Evolutionary conservation across 768 basidiomycete species (phyloP), one percentile per base, ranked within the genome.

Genomic region (Plicaturopsis crispa): DNA sequence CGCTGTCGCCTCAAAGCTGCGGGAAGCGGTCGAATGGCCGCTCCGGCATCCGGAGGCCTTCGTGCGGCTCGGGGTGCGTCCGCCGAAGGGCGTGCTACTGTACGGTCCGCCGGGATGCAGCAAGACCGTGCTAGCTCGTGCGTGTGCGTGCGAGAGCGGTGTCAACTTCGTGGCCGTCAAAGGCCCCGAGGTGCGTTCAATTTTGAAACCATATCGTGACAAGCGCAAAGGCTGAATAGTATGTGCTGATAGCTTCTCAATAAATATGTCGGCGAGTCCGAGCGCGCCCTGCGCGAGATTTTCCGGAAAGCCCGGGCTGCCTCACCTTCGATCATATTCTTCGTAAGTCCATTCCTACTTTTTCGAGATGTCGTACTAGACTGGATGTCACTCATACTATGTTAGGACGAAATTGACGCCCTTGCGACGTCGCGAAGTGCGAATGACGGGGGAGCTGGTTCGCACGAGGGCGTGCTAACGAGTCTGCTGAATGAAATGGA

Each of bases 61-160:
- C 56, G 72, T 73, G 50, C 71, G 93, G 17, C 67, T 99, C 1
- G 94, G 94, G 1, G 87, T 93, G 8, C 71, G 72, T 33, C 84
- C 94, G 3, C 91, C 94, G 0, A 81, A 86, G 49, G 94, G 94
- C 1, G 76, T 98, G 5, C 61, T 99, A 32, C 65, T 98, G 12
- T 99, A 93, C 58, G 93, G 93, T 4, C 93, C 93, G 3, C 94
- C 93, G 4, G 93, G 93, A n/a, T 96, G 93, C 52, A 91, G 89
- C 50, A 98, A 98, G 63, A 98, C 94, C 2, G 68, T 98, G 30
- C 75, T 91, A 12, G 94, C 88, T 2, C 78, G 89, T 41, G 93
- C 94, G 3, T 81, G 90, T 55, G 93, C 93, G 12, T 86, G 80
- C 20, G 93, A 96, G 59, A 88, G 88, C 48, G 92, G 90, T 3